Base-by-base conservation (phyloP, 495 filamentous ascomycete genomes). In the Stereocaulon alpinum region DNA sequence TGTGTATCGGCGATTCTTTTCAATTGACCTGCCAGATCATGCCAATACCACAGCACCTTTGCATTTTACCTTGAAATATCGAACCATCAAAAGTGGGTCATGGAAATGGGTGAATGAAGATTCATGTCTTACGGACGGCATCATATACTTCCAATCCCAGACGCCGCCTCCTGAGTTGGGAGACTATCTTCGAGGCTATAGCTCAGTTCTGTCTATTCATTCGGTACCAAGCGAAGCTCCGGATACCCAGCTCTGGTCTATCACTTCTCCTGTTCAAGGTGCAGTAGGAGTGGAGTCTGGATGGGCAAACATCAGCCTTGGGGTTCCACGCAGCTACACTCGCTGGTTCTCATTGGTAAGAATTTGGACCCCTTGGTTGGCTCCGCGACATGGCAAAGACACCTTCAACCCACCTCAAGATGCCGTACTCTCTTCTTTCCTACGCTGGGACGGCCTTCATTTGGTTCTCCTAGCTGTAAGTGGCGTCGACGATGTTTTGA, bases 321-420 rank as follows among this genome's bases (percentile, higher is more conserved):
- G 91, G 0, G 67, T 72, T 1, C 85, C 88, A 20, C 84, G 79
- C 56, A 73, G 70, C 27, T 68, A 72, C 51, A 68, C 67, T 12
- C 71, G 83, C 59, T 92, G 88, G 79, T 91, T 95, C 66, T 81
- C 88, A 5, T 71, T 93, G 7, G 85, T 90, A 15, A 82, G 89
- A n/a, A 72, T 86, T 3, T 91, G 85, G 81, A 77, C 75, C 32
- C 84, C 91, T 1, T 97, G 93, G 93, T 74, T 97, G 15, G 88
- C 86, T 0, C 93, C 93, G 22, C 76, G 89, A 17, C 93, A 98
- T 70, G 92, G 92, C 15, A 82, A 78, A 55, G 70, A 74, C 10
- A 68, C 73, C 6, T 87, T 94, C 34, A 66, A 66, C 6, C 72
- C 90, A 27, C 84, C 86, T 40, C 85, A 88, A 61, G 88, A 95